Evolutionary conservation across 116 monocot genomes (phyloP), one percentile per base, ranked within the genome.

Genomic region (Papilionanthe hybrid): DNA sequence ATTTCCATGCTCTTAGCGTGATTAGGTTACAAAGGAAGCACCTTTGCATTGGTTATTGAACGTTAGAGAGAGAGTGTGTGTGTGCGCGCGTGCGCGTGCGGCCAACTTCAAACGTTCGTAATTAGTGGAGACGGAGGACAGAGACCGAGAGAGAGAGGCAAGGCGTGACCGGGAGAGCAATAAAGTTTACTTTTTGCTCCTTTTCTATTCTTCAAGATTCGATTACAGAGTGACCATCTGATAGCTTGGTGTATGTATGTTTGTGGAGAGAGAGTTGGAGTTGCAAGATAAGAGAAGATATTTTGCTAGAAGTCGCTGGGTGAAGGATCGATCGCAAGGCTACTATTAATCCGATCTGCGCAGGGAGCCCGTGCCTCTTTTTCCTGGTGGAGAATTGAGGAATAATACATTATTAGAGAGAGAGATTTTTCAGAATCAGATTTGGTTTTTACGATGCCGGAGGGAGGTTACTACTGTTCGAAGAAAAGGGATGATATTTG

Each of bases 401-500:
- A 53, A 0, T 63, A 63, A 22, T 6, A 25, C 63, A 63, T 63
- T 63, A 25, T 63, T 63, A 7, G 25, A 63, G 63, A 23, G 1
- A 23, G 22, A 63, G 32, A 4, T 28, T 71, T n/a, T 37, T 37
- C 37, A 15, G 73, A 29, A 75, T 48, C 10, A 47, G 71, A 71
- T 71, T 71, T 5, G 10, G 37, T 37, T 73, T 19, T 78, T 42
- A n/a, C 58, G 9, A 78, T 82, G 82, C 56, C 69, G 82, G 78
- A 69, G 4, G 78, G 53, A 23, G 77, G 77, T 13, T 78, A 82
- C 78, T 43, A 72, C 57, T 47, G 43, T 57, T 77, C 78, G 42
- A 82, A 82, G 82, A 82, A 82, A 72, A 78, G 72, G 19, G 78
- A 82, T 72, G 78, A 78, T 49, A 78, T 82, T 69, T 82, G 82